Base-by-base conservation (phyloP, 2,329 filamentous ascomycete species). In the Fonsecaea pedrosoi region DNA sequence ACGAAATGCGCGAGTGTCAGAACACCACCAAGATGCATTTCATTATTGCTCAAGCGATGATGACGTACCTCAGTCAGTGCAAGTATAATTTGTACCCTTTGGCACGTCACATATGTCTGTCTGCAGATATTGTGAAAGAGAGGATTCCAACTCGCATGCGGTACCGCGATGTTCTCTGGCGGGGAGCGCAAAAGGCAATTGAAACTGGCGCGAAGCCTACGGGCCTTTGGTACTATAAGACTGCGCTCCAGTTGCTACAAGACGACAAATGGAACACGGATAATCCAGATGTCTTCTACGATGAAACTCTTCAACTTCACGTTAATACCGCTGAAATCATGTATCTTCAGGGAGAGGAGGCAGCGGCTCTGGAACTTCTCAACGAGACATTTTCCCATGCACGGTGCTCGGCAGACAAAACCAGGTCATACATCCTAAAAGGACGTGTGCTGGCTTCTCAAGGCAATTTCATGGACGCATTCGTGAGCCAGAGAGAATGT, bases 1-100 rank as follows among this genome's bases (percentile, higher is more conserved):
- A 86, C 13, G 85, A 86, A 4, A 81, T 97, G 60, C 87, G 86
- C 69, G 89, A 94, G 75, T 88, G 87, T 74, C 82, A 80, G 58
- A 88, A 90, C 63, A 81, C 86, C 25, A 82, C 86, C 21, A 90
- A 91, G 72, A 97, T 97, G 94, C 93, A 97, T 78, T 97, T 94
- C 73, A 88, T 93, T 54, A 92, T 97, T 73, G 90, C 92, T 0
- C 89, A 92, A 74, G 90, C 90, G 0, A 86, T 97, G 71, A 87
- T 94, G 77, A 90, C 91, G 72, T 89, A 93, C 72, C 87, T 81
- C 25, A 80, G 82, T 7, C 78, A 85, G 30, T 88, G 92, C 67
- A 82, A 86, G 1, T 84, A 84, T 58, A 84, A 85, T 32, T 84
- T 89, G 12, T 93, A 96, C 74, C 89, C 87, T 66, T 89, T 90